phyloP scores from a whole-genome alignment of 768 basidiomycete species.

The Phlebiopsis flavidoalba region DNA sequence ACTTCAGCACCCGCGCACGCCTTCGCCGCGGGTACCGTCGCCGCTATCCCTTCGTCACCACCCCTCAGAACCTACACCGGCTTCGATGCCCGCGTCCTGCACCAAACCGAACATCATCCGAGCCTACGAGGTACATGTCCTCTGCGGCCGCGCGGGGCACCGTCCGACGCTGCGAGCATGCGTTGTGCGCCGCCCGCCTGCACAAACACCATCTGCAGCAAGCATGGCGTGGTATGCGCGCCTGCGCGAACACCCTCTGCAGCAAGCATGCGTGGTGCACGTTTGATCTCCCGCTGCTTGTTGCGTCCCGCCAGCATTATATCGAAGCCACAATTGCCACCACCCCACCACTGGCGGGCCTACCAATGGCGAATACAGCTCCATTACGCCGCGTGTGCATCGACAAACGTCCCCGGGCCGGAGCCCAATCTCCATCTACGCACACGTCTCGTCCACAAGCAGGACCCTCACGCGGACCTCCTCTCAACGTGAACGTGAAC shows the following conservation, averaged over 20 bases:
- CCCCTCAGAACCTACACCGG: constrained; percentile 6
- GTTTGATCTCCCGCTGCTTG: constrained; percentile 10
- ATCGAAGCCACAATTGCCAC: constrained; percentile 11
- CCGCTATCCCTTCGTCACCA: constrained; percentile 5
- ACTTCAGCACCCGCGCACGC: constrained; percentile 4
- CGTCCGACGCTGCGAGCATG: not conserved
- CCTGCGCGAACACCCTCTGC: constrained; percentile 20
- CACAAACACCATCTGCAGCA: no score
- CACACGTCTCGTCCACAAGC: constrained; percentile 3
- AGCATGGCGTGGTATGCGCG: not conserved
- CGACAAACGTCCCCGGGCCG: not conserved
- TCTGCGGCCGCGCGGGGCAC: not conserved
- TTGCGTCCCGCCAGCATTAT: constrained; percentile 17
- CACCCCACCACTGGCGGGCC: not conserved
- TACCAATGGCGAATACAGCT: not conserved
- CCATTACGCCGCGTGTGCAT: constrained; percentile 10
- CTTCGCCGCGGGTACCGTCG: constrained; percentile 1
- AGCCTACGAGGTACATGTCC: constrained; percentile 10
- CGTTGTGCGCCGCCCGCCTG: no score
- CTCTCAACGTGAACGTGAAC: constrained; percentile 1
- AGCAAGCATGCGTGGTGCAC: constrained; percentile 17
- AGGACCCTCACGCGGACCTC: not conserved
- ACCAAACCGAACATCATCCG: constrained; percentile 13
- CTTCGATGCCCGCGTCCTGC: constrained; percentile 3
- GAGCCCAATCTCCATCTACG: constrained; percentile 10